Percentiles rank a stretch among this genome's conserved stretches.
phyloP scores from a whole-genome alignment of 2,329 filamentous ascomycete genomes.

The Rutstroemia sp. region DNA sequence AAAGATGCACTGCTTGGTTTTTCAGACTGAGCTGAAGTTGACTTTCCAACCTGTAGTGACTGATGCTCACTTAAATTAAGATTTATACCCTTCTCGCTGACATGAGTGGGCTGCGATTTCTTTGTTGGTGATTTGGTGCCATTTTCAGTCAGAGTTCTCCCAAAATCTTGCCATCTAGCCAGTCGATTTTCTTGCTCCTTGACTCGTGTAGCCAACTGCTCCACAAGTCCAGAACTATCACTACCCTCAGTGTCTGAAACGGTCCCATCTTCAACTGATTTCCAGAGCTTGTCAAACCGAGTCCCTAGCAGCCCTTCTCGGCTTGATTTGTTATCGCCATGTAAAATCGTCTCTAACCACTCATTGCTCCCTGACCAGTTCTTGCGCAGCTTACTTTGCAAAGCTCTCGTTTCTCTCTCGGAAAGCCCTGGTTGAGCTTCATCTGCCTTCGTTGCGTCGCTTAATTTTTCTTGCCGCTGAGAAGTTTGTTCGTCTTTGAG shows the following conservation, averaged over 20 bases:
- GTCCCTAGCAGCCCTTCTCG: conserved; percentile 58
- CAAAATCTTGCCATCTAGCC: conserved; percentile 66
- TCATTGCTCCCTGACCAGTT: conserved; percentile 74
- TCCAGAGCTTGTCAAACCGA: conserved; percentile 66
- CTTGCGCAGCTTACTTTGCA: conserved; percentile 55
- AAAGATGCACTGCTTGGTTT: conserved; percentile 9
- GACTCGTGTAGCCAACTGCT: conserved; percentile 65
- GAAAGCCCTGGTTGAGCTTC: conserved; percentile 16
- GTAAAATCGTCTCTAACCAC: conserved; percentile 65
- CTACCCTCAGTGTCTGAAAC: conserved; percentile 48
- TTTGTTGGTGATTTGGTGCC: conserved; percentile 20
- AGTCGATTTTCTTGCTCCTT: conserved; percentile 60
- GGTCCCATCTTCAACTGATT: conserved; percentile 52
- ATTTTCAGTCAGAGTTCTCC: conserved; percentile 30
- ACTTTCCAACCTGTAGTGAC: conserved; percentile 36
- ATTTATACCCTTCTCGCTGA: conserved; percentile 32
- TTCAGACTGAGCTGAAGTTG: conserved; percentile 24
- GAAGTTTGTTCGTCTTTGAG: conserved; percentile 53
- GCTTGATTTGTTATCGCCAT: conserved; percentile 51
- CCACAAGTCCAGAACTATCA: conserved; percentile 46
- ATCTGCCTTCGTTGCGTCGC: conserved; percentile 25
- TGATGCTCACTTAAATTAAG: conserved; percentile 49
- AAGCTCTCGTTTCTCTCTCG: conserved; percentile 31
- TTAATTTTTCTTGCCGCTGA: conserved; percentile 43
- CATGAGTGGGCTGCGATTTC: conserved; percentile 8